These are phyloP conservation scores for Globisporangium radiosum DNA, from an alignment of 352 stramenopile genomes.

Conservation along the genomic window DNA sequence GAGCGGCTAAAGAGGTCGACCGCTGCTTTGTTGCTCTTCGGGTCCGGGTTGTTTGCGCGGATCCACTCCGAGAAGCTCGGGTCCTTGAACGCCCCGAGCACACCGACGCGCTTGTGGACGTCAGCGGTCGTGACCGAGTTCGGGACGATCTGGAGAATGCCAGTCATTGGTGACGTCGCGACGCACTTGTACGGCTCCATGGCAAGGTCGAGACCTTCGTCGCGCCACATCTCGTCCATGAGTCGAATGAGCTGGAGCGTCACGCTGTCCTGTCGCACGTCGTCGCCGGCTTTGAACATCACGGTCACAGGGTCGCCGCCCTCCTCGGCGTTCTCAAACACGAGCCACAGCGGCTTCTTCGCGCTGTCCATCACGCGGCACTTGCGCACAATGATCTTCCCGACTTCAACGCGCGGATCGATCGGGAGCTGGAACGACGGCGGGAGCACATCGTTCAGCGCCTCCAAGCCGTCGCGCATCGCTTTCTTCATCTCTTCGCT, in stretches of 20 bases:
- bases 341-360: constrained; percentile 87
- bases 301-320: constrained; percentile 74
- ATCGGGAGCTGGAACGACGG: constrained; percentile 84
- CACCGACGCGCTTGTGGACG: constrained; percentile 79
- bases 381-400: constrained; percentile 80
- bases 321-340: constrained; percentile 86
- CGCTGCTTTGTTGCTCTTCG: constrained; percentile 47
- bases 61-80: constrained; percentile 85
- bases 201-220: constrained; percentile 86
- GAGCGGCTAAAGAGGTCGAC: constrained; percentile 86
- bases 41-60: constrained; percentile 67
- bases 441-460: constrained; percentile 80
- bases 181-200: constrained; percentile 92
- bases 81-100: constrained; percentile 81
- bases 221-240: constrained; percentile 92
- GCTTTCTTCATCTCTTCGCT: constrained; percentile 76
- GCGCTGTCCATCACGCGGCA: constrained; percentile 88
- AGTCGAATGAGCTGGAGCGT: constrained; percentile 90
- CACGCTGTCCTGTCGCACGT: constrained; percentile 94
- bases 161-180: constrained; percentile 85
- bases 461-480: constrained; percentile 72
- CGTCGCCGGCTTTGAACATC: constrained; percentile 93
- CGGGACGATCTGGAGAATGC: constrained; percentile 89
- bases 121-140: constrained; percentile 93
- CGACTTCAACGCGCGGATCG: constrained; percentile 78